Evolutionary conservation across 306 rosid genomes (phyloP).

Genomic region (Medicago lupulina): DNA sequence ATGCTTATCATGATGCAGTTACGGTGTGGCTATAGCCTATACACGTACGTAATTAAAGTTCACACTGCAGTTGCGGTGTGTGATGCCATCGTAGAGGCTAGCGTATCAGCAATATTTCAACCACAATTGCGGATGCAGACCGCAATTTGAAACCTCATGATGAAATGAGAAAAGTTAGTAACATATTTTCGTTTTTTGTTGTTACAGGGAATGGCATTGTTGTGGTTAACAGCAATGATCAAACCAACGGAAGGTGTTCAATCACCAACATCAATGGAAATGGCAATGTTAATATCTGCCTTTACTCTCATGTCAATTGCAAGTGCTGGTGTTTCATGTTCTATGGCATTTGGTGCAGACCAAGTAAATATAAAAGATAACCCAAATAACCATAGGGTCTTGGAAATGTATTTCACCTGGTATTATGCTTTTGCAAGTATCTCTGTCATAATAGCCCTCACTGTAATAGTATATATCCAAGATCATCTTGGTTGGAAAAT

Average conservation of each 20-base stretch:
- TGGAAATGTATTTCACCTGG: slow-evolving; percentile 69
- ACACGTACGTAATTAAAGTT: no score
- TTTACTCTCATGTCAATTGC: slow-evolving; percentile 63
- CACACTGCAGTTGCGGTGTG: no score
- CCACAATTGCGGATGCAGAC: no score
- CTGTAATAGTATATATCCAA: slow-evolving; percentile 65
- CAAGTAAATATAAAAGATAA: slow-evolving; percentile 59
- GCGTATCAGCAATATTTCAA: no score
- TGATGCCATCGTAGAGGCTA: no score
- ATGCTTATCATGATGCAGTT: no score
- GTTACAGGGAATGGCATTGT: slow-evolving; percentile 60
- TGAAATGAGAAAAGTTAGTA: not conserved
- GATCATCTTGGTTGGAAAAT: slow-evolving; percentile 68
- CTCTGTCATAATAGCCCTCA: slow-evolving; percentile 56
- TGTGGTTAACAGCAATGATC: slow-evolving; percentile 76
- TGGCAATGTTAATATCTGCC: slow-evolving; percentile 48
- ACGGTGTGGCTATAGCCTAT: no score
- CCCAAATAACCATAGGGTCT: slow-evolving; percentile 52
- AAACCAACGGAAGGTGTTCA: slow-evolving; percentile 49
- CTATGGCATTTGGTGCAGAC: slow-evolving; percentile 76
- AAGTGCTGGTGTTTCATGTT: slow-evolving; percentile 72
- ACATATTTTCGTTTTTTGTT: not conserved
- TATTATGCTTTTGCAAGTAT: slow-evolving; percentile 60
- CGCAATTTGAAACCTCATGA: not conserved
- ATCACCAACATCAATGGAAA: slow-evolving; percentile 53